phyloP scores from a whole-genome alignment of 345 rosid genomes.

The Boechera retrofracta region DNA sequence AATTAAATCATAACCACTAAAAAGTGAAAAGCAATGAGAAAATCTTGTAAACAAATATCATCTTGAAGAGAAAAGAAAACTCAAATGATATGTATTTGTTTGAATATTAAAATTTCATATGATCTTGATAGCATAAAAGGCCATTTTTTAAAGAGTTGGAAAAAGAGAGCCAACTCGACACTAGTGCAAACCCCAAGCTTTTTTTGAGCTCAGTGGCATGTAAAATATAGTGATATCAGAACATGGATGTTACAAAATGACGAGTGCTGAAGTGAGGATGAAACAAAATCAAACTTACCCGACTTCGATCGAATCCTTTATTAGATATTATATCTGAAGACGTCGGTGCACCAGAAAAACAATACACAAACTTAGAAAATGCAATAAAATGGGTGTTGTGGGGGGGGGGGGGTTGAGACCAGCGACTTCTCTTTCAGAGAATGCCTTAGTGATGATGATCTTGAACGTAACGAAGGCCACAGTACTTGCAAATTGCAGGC shows the following conservation, averaged over 20 bases:
- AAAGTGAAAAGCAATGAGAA: no score
- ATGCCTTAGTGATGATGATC: slow-evolving; percentile 81
- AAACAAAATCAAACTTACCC: slow-evolving; percentile 1
- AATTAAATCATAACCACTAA: no score
- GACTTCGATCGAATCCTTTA: slow-evolving; percentile 21
- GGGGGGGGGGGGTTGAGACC: background rate
- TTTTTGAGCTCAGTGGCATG: background rate
- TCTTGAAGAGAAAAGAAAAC: no score
- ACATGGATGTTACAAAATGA: slow-evolving; percentile 23
- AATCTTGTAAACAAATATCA: background rate
- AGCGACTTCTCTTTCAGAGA: background rate
- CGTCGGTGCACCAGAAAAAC: slow-evolving; percentile 15
- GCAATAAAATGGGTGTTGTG: background rate
- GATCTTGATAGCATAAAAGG: background rate
- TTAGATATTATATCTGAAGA: slow-evolving; percentile 13
- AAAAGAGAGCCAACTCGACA: background rate
- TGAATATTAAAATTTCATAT: background rate
- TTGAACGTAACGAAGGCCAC: slow-evolving; percentile 90
- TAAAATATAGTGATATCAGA: slow-evolving; percentile 2
- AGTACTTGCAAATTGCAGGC: slow-evolving; percentile 97
- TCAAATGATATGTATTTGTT: no score
- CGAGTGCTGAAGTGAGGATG: slow-evolving; percentile 3
- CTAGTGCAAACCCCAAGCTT: slow-evolving; percentile 2
- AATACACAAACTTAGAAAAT: slow-evolving; percentile 24
- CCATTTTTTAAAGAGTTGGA: background rate